A percentile compares a stretch with the other conserved stretches of the same genome.
phyloP scores from a whole-genome alignment of 257 asterid genomes.

The Euphrasia confusa region DNA sequence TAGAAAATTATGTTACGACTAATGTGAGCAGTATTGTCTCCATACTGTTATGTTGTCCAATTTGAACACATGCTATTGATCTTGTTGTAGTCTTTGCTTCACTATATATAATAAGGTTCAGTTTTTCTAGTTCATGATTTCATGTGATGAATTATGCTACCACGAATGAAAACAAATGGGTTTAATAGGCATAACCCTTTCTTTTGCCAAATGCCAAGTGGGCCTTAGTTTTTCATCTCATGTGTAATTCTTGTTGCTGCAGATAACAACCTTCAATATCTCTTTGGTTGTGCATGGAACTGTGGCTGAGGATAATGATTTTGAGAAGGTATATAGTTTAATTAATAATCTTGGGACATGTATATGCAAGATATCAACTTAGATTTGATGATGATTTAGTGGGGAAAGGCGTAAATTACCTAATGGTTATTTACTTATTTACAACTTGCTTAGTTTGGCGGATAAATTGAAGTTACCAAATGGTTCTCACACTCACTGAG shows the following conservation, averaged over 20 bases:
- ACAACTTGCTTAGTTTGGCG: constrained; percentile 25
- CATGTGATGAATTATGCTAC: constrained; percentile 19
- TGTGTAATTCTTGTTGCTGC: constrained; percentile 32
- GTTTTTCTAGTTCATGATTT: constrained; percentile 14
- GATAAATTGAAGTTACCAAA: constrained; percentile 25
- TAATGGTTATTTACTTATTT: not conserved
- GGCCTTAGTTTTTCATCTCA: not conserved
- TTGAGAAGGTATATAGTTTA: constrained; percentile 57
- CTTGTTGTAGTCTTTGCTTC: constrained; percentile 10
- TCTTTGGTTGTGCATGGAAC: constrained; percentile 88
- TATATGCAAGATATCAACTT: constrained; percentile 11
- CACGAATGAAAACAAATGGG: constrained; percentile 9
- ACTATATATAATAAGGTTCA: constrained; percentile 4
- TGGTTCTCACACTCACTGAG: constrained; percentile 22
- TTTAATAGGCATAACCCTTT: constrained; percentile 9
- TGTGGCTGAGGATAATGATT: constrained; percentile 78
- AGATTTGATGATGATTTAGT: constrained; percentile 22
- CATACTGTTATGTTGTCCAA: not conserved
- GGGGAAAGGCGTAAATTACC: constrained; percentile 25
- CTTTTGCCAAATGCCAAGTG: not conserved
- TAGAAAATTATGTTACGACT: not conserved
- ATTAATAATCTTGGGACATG: constrained; percentile 5
- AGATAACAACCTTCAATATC: constrained; percentile 83
- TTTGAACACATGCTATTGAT: not conserved
- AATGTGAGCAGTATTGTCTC: not conserved